Evolutionary conservation across 768 basidiomycete species (phyloP).

Genomic region (Hericium erinaceus): DNA sequence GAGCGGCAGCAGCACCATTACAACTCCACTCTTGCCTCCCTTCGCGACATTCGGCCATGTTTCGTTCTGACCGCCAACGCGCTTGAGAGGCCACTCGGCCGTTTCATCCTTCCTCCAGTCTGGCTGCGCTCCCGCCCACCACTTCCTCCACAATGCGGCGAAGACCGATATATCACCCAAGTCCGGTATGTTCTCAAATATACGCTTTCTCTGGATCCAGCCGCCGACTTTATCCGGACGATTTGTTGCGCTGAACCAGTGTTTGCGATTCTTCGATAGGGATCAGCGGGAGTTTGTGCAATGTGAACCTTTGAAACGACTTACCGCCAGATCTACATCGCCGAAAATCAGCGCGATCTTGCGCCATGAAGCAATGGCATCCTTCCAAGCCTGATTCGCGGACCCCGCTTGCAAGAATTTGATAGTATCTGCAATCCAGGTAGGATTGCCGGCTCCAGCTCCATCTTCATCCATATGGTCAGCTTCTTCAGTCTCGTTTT

Average conservation of each 20-base stretch:
- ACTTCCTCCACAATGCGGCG: not conserved
- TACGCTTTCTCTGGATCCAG: not conserved
- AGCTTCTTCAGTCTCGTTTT: not conserved
- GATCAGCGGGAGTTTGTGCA: not conserved
- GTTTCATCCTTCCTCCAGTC: not conserved
- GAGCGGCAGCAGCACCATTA: no score
- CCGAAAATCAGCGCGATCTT: not conserved
- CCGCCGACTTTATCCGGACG: not conserved
- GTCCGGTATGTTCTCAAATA: not conserved
- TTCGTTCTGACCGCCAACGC: no score
- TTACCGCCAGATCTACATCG: not conserved
- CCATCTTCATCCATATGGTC: not conserved
- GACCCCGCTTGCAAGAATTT: not conserved
- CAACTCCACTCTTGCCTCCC: no score
- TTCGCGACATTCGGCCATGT: no score
- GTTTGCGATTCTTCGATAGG: not conserved
- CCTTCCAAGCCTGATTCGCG: not conserved
- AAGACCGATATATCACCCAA: not conserved
- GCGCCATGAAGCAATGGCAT: not conserved
- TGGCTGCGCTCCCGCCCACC: not conserved
- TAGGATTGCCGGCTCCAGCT: not conserved
- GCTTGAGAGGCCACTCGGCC: no score
- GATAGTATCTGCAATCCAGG: not conserved
- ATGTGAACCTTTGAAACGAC: not conserved
- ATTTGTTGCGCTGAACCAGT: not conserved